phyloP scores from a whole-genome alignment of 768 basidiomycete species.

The Collybia mongolica region DNA sequence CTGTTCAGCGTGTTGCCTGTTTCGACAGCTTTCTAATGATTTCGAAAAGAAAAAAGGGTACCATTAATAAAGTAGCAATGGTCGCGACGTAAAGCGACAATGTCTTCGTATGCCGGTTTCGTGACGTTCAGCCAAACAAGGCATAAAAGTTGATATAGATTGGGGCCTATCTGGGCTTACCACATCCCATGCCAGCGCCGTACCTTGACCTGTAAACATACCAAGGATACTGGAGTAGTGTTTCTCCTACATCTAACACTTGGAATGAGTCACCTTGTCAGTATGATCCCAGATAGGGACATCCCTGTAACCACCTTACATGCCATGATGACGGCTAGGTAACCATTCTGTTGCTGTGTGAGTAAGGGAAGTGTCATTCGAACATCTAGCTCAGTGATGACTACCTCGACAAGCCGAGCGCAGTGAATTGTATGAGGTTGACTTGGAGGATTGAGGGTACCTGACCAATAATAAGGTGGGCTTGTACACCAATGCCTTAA shows the following conservation, averaged over 20 bases:
- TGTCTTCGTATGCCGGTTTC: slow-evolving; percentile 44
- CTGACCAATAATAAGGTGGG: slow-evolving; percentile 58
- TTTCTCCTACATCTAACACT: too few relatives aligned
- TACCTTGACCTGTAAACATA: slow-evolving; percentile 35
- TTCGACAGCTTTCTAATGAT: too few relatives aligned
- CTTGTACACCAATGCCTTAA: slow-evolving; percentile 52
- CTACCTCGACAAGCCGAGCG: slow-evolving; percentile 65
- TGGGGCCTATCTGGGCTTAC: too few relatives aligned
- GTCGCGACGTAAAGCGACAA: slow-evolving; percentile 25
- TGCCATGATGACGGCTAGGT: slow-evolving; percentile 50
- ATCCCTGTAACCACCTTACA: slow-evolving; percentile 45
- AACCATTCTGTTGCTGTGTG: slow-evolving; percentile 57
- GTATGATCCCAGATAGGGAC: slow-evolving; percentile 47
- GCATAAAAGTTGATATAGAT: too few relatives aligned
- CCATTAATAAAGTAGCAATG: too few relatives aligned
- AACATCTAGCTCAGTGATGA: slow-evolving; percentile 69
- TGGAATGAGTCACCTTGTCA: slow-evolving; percentile 37
- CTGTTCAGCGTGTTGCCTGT: too few relatives aligned
- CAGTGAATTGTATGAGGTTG: slow-evolving; percentile 51
- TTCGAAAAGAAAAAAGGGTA: too few relatives aligned
- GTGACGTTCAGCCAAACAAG: slow-evolving; percentile 27
- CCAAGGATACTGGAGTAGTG: slow-evolving; percentile 31
- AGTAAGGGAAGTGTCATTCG: slow-evolving; percentile 56
- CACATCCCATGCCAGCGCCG: slow-evolving; percentile 32
- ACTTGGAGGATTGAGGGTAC: slow-evolving; percentile 47